Percentiles rank a stretch among this genome's conserved stretches.
phyloP scores from a whole-genome alignment of 2,329 filamentous ascomycete genomes.

The Ophiostoma perfectum region DNA sequence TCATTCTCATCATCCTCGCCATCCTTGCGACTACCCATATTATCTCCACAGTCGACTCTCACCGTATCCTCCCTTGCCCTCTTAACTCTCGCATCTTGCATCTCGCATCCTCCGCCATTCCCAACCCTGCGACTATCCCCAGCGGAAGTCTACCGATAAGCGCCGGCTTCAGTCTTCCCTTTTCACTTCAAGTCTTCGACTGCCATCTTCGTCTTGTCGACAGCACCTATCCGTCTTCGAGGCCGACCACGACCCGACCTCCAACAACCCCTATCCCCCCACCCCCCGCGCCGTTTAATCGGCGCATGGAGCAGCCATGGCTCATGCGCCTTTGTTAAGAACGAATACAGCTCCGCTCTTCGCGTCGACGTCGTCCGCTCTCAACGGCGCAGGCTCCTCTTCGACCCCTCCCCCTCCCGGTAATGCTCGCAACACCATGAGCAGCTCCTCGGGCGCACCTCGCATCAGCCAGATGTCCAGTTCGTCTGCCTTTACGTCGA shows the following conservation, averaged over 20 bases:
- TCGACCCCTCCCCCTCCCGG: conserved; percentile 6
- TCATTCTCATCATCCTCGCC: background rate
- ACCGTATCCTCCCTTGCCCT: background rate
- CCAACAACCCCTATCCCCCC: background rate
- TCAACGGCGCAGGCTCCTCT: conserved; percentile 41
- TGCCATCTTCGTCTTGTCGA: background rate
- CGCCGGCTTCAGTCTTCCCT: background rate
- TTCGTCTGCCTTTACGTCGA: conserved; percentile 51
- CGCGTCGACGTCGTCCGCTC: conserved; percentile 39
- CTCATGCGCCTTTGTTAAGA: conserved; percentile 55
- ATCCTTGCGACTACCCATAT: too few species aligned
- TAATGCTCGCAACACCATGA: conserved; percentile 42
- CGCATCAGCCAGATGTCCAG: conserved; percentile 58
- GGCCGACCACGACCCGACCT: background rate
- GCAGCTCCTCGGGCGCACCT: conserved; percentile 40
- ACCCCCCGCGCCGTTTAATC: conserved; percentile 5
- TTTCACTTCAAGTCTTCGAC: background rate
- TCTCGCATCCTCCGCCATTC: too few species aligned
- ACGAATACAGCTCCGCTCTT: conserved; percentile 55
- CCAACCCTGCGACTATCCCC: too few species aligned
- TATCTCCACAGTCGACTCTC: background rate
- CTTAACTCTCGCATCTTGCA: too few species aligned
- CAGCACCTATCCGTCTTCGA: too few species aligned
- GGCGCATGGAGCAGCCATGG: conserved; percentile 49
- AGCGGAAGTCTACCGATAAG: background rate